A percentile compares a stretch with the other conserved stretches of the same genome.
Evolutionary conservation across 352 stramenopile genomes (phyloP).

Genomic region (Globisporangium cederbergense): DNA sequence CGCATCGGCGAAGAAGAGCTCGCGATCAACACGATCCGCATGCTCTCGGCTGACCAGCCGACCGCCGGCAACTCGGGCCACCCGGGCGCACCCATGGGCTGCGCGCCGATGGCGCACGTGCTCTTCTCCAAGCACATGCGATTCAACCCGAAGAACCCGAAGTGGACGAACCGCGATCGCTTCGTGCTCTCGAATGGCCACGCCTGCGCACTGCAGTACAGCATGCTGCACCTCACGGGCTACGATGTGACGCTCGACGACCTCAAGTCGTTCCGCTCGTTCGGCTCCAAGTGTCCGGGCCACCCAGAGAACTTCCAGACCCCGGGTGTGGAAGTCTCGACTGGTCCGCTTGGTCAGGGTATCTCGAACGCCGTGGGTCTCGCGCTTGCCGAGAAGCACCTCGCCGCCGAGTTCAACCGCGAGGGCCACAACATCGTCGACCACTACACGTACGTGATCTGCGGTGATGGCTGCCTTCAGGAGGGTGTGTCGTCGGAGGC

Average conservation of each 20-base stretch:
- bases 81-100: slow-evolving; percentile 98
- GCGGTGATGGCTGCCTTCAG: slow-evolving; percentile 98
- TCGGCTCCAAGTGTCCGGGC: slow-evolving; percentile 94
- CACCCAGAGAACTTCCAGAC: slow-evolving; percentile 98
- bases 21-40: slow-evolving; percentile 98
- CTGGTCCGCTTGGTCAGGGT: slow-evolving; percentile 95
- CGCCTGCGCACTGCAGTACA: slow-evolving; percentile 98
- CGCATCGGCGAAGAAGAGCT: slow-evolving; percentile 79
- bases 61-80: slow-evolving; percentile 97
- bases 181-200: slow-evolving; percentile 99
- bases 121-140: slow-evolving; percentile 93
- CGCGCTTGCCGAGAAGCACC: slow-evolving; percentile 96
- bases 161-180: slow-evolving; percentile 96
- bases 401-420: slow-evolving; percentile 98
- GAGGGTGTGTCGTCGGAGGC: slow-evolving; percentile 97
- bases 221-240: slow-evolving; percentile 98
- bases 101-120: slow-evolving; percentile 97
- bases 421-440: slow-evolving; percentile 94
- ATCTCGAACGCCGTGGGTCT: slow-evolving; percentile 98
- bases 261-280: slow-evolving; percentile 96
- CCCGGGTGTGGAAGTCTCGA: slow-evolving; percentile 95
- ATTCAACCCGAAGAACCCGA: slow-evolving; percentile 84
- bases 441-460: slow-evolving; percentile 99
- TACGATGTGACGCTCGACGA: slow-evolving; percentile 96
- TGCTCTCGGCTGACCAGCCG: slow-evolving; percentile 97